phyloP scores from a whole-genome alignment of 2,329 filamentous ascomycete genomes.

The Penicillium sp. region DNA sequence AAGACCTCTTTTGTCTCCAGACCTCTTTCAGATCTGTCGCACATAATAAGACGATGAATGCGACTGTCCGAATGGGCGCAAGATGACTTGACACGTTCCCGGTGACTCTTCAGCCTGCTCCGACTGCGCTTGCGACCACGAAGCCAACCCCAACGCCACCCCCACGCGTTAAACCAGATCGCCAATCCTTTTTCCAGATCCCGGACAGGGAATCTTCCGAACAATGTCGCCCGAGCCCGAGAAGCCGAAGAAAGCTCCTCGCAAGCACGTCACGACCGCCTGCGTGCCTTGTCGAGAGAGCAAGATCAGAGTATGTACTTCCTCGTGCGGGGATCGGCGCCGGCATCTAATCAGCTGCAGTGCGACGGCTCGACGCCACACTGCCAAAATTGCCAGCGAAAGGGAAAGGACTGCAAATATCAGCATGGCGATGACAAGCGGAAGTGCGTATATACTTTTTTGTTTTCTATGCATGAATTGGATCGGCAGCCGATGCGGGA shows the following conservation, averaged over 20 bases:
- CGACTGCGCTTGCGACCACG: neutral
- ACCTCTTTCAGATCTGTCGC: neutral
- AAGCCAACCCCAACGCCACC: neutral
- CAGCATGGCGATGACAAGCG: conserved; percentile 42
- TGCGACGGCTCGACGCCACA: conserved; percentile 40
- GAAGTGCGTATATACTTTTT: conserved; percentile 30
- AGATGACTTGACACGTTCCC: conserved; percentile 10
- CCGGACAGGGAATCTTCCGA: neutral
- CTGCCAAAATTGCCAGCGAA: conserved; percentile 40
- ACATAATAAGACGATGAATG: conserved; percentile 7
- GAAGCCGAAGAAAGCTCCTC: conserved; percentile 32
- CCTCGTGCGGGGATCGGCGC: neutral
- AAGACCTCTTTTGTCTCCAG: neutral
- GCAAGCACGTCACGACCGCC: conserved; percentile 47
- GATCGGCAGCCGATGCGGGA: neutral
- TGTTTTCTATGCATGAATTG: neutral
- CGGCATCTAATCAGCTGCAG: conserved; percentile 20
- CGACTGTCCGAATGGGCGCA: neutral
- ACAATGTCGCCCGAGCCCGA: conserved; percentile 27
- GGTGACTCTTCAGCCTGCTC: conserved; percentile 1
- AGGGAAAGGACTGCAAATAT: conserved; percentile 40
- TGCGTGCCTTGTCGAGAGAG: conserved; percentile 48
- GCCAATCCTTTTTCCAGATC: neutral
- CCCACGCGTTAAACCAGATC: neutral
- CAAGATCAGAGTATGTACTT: conserved; percentile 41